phyloP scores from a whole-genome alignment of 2,329 filamentous ascomycete species.

The Aspergillus melleus region DNA sequence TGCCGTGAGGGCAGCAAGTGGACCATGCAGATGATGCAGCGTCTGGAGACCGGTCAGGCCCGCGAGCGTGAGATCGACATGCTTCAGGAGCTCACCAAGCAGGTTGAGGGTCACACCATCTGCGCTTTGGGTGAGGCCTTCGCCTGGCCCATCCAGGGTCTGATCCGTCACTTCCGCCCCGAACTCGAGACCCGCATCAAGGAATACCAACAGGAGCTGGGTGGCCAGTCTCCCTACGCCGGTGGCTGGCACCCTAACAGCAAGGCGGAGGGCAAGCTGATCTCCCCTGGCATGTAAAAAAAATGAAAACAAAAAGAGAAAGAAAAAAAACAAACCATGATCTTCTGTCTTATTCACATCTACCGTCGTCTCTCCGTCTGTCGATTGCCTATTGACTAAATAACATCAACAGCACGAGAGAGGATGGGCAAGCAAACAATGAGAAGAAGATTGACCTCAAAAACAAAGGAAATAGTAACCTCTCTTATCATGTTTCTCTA shows the following conservation, averaged over 20 bases:
- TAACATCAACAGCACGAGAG: too few species aligned
- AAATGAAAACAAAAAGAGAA: not conserved
- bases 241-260: constrained; percentile 84
- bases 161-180: constrained; percentile 96
- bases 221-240: constrained; percentile 68
- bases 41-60: constrained; percentile 89
- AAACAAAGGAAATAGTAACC: not conserved
- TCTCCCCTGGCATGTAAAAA: constrained; percentile 84
- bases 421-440: not conserved
- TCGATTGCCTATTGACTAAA: not conserved
- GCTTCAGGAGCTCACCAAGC: constrained; percentile 98
- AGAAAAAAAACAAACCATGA: not conserved
- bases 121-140: constrained; percentile 98
- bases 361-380: not conserved
- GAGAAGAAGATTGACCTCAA: not conserved
- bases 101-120: constrained; percentile 98
- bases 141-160: constrained; percentile 95
- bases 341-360: not conserved
- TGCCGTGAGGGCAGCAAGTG: constrained; percentile 98
- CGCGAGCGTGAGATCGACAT: constrained; percentile 95
- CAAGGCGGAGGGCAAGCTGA: constrained; percentile 73
- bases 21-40: constrained; percentile 98
- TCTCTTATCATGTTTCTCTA: not conserved
- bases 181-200: constrained; percentile 91
- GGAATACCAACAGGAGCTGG: constrained; percentile 71